These are phyloP conservation scores for Candida pseudofarinosa DNA, from an alignment of 805 yeast genomes.

Conservation along the genomic window DNA sequence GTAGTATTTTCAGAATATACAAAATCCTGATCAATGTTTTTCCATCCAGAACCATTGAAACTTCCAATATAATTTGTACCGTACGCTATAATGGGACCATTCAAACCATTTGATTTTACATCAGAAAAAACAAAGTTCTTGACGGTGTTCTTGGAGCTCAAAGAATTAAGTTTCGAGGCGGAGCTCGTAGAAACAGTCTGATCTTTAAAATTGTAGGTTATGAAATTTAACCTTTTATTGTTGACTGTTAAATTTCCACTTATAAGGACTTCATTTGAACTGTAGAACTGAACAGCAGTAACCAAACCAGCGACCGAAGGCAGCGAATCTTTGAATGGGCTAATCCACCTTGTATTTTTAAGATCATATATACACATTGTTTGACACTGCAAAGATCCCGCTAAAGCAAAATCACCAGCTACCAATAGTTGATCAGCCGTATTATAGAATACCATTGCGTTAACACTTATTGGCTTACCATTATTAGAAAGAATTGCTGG, in stretches of 20 bases:
- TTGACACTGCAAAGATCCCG: conserved; percentile 55
- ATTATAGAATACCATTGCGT: conserved; percentile 32
- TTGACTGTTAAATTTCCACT: conserved; percentile 51
- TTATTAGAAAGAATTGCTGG: conserved; percentile 45
- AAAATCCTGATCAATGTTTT: conserved; percentile 32
- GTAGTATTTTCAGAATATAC: conserved; percentile 22
- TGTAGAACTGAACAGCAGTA: conserved; percentile 47
- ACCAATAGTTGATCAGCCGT: conserved; percentile 46
- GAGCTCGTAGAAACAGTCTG: conserved; percentile 16
- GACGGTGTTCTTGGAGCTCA: conserved; percentile 21
- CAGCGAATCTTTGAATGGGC: conserved; percentile 27
- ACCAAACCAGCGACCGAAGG: conserved; percentile 45
- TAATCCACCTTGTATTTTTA: conserved; percentile 50
- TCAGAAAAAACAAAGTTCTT: conserved; percentile 46
- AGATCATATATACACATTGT: conserved; percentile 66
- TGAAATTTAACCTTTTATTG: conserved; percentile 36
- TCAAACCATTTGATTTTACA: conserved; percentile 26
- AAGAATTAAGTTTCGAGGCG: conserved; percentile 16
- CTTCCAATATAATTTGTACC: conserved; percentile 35
- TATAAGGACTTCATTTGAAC: conserved; percentile 33
- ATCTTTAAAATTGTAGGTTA: conserved; percentile 50
- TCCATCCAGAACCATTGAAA: conserved; percentile 49
- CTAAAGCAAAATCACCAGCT: conserved; percentile 67
- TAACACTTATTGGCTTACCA: conserved; percentile 33
- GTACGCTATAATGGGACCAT: conserved; percentile 35